Conservation (phyloP, 176 grass and related monocot species). For the Tuctoria greenei region DNA sequence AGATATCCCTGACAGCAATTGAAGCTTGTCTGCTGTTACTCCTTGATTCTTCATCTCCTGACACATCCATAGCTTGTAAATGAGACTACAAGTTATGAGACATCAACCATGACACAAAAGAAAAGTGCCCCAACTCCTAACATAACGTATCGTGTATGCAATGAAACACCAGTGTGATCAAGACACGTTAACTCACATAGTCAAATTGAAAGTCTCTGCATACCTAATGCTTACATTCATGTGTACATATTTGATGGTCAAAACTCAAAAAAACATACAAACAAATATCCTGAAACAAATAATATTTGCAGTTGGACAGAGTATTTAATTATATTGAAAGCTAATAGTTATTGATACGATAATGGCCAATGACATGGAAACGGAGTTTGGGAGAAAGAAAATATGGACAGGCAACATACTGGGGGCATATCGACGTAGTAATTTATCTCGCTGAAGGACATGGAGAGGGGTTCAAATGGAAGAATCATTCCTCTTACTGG, state of each 20-base stretch:
- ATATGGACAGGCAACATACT: conserved; percentile 46
- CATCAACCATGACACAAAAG: background rate
- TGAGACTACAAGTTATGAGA: conserved; percentile 29
- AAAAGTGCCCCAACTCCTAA: background rate
- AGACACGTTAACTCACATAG: background rate
- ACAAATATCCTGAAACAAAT: too few relatives aligned
- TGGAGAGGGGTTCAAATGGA: conserved; percentile 84
- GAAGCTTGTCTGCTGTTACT: conserved; percentile 55
- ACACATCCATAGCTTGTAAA: conserved; percentile 21
- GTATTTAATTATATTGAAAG: conserved; percentile 3
- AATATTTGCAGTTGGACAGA: too few relatives aligned
- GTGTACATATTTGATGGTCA: background rate
- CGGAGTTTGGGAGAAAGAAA: conserved; percentile 1
- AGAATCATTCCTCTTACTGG: conserved; percentile 95
- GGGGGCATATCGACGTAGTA: conserved; percentile 95
- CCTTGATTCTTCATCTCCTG: conserved; percentile 83
- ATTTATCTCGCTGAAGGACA: conserved; percentile 92
- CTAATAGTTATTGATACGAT: background rate
- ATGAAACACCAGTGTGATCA: conserved; percentile 11
- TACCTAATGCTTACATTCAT: conserved; percentile 3
- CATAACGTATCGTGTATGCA: conserved; percentile 6
- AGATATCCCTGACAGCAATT: conserved; percentile 65
- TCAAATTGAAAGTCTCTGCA: conserved; percentile 16
- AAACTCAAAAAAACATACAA: too few relatives aligned
- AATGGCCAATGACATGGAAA: conserved; percentile 16